Conservation (phyloP, 2,329 filamentous ascomycete genomes). For the Sclerotinia trifoliorum region DNA sequence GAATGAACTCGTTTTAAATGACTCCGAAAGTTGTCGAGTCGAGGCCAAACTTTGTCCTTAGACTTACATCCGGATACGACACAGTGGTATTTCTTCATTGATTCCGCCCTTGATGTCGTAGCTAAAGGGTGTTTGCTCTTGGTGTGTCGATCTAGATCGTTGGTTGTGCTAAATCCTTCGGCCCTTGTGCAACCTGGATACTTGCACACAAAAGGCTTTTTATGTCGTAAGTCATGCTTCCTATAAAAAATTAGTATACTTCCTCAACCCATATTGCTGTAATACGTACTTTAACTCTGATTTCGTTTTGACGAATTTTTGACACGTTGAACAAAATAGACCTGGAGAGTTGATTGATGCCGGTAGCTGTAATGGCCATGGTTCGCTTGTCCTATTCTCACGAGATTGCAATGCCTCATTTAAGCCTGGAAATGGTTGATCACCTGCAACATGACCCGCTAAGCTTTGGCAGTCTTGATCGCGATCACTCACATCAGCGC, state of each 20-base stretch:
- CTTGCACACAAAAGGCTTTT: slow-evolving; percentile 64
- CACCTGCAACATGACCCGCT: slow-evolving; percentile 32
- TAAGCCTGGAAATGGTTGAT: slow-evolving; percentile 30
- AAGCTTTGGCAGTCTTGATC: slow-evolving; percentile 38
- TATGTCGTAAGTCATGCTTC: slow-evolving; percentile 72
- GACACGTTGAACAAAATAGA: slow-evolving; percentile 45
- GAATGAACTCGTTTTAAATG: slow-evolving; percentile 71
- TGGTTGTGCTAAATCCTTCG: slow-evolving; percentile 73
- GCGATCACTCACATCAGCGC: slow-evolving; percentile 35
- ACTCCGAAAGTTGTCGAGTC: slow-evolving; percentile 82
- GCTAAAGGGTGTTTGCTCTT: slow-evolving; percentile 63
- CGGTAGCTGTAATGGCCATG: slow-evolving; percentile 26
- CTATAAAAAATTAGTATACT: slow-evolving; percentile 46
- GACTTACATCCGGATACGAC: slow-evolving; percentile 54
- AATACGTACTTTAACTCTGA: slow-evolving; percentile 55
- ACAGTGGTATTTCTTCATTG: slow-evolving; percentile 59
- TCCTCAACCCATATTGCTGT: background rate
- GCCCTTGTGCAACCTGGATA: slow-evolving; percentile 54
- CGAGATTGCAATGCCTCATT: slow-evolving; percentile 29
- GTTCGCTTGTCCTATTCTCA: slow-evolving; percentile 28
- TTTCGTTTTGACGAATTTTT: slow-evolving; percentile 47
- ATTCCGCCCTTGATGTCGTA: slow-evolving; percentile 45
- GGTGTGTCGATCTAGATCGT: slow-evolving; percentile 79
- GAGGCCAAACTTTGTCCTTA: slow-evolving; percentile 71
- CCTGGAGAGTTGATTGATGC: slow-evolving; percentile 23